Conservation (phyloP, 768 basidiomycete species). For the Lentinula sp. region DNA sequence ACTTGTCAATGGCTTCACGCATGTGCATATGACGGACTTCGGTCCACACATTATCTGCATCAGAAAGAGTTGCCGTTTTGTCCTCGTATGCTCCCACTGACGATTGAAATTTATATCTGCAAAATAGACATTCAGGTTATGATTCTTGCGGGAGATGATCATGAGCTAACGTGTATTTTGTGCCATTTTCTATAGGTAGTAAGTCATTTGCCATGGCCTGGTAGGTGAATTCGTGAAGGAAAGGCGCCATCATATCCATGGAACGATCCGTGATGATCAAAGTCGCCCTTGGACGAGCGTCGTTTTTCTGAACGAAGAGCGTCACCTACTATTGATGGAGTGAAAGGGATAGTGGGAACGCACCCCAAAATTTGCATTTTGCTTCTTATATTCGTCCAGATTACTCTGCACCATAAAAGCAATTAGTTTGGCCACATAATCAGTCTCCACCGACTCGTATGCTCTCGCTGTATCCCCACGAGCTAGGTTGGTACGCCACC, state of each 20-base stretch:
- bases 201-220: conserved; percentile 98
- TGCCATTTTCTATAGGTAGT: conserved; percentile 81
- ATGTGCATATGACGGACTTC: conserved; percentile 96
- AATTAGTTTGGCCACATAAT: conserved; percentile 75
- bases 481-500: conserved; percentile 82
- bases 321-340: background rate
- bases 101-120: conserved; percentile 90
- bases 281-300: conserved; percentile 68
- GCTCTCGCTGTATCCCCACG: conserved; percentile 64
- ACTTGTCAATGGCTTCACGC: conserved; percentile 95
- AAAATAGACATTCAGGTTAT: background rate
- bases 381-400: conserved; percentile 82
- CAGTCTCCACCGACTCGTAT: conserved; percentile 64
- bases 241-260: conserved; percentile 88
- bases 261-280: conserved; percentile 94
- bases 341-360: conserved; percentile 21
- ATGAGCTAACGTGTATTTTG: conserved; percentile 71
- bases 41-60: conserved; percentile 87
- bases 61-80: conserved; percentile 80
- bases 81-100: conserved; percentile 83
- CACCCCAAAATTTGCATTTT: conserved; percentile 85
- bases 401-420: conserved; percentile 81
- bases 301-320: conserved; percentile 39
- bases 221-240: conserved; percentile 97
- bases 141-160: background rate